Evolutionary conservation across 768 basidiomycete genomes (phyloP).

Genomic region (Termitomyces sp.): DNA sequence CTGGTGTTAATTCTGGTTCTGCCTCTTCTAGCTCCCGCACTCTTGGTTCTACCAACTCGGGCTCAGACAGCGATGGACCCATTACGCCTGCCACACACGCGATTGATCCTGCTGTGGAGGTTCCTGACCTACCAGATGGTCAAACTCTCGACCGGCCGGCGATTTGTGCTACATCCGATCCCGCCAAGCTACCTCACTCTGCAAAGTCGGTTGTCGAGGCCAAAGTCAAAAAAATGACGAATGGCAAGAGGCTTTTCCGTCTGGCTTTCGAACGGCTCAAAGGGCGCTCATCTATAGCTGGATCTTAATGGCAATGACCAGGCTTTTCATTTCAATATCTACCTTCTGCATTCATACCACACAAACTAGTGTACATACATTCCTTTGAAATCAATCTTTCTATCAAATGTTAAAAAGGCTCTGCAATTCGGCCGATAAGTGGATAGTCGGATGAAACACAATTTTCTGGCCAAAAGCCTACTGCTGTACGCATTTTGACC

Average conservation of each 20-base stretch:
- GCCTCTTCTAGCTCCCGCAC: constrained; percentile 11
- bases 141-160: constrained; percentile 25
- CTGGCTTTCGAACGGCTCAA: constrained; percentile 23
- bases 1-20: constrained; percentile 6
- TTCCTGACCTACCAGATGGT: constrained; percentile 37
- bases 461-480: not conserved
- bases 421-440: not conserved
- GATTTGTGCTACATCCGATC: not conserved
- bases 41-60: constrained; percentile 22
- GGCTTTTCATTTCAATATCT: not conserved
- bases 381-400: constrained; percentile 1
- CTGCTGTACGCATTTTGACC: not conserved
- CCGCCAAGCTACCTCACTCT: constrained; percentile 2
- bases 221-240: constrained; percentile 19
- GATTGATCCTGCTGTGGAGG: constrained; percentile 33
- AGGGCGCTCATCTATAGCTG: constrained; percentile 5
- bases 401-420: not conserved
- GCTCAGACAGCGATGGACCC: constrained; percentile 37
- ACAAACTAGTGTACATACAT: constrained; percentile 6
- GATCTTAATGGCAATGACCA: constrained; percentile 3
- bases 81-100: constrained; percentile 42
- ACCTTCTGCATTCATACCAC: not conserved
- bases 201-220: not conserved
- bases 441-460: not conserved
- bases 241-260: constrained; percentile 29